phyloP scores from a whole-genome alignment of 148 eudicot species.

The Fagopyrum esculentum region DNA sequence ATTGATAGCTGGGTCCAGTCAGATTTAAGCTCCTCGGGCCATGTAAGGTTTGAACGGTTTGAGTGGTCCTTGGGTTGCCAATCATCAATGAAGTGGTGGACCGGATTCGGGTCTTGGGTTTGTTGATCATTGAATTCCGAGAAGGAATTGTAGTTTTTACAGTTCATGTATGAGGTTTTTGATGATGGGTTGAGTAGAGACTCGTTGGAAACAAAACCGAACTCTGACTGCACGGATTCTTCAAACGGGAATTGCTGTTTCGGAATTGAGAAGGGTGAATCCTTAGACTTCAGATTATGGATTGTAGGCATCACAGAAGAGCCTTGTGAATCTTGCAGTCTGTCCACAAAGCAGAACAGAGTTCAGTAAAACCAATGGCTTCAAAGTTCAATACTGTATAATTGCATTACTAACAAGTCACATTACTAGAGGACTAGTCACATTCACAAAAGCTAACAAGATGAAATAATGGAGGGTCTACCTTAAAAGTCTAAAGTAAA shows the following conservation, averaged over 20 bases:
- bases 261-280: conserved; percentile 32
- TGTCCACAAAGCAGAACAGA: conserved; percentile 24
- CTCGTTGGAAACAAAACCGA: conserved; percentile 50
- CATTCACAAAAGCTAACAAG: too few relatives aligned
- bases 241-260: conserved; percentile 35
- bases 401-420: too few relatives aligned
- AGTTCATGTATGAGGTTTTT: conserved; percentile 32
- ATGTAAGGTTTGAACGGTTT: too few relatives aligned
- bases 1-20: conserved; percentile 92
- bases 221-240: conserved; percentile 32
- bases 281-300: conserved; percentile 18
- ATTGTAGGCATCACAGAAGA: conserved; percentile 35
- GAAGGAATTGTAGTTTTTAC: conserved; percentile 32
- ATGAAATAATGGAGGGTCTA: too few relatives aligned
- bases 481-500: too few relatives aligned
- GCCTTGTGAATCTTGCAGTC: conserved; percentile 42
- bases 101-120: conserved; percentile 23
- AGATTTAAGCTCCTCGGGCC: conserved; percentile 49
- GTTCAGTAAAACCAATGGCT: not conserved
- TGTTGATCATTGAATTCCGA: conserved; percentile 37
- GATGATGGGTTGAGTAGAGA: conserved; percentile 53
- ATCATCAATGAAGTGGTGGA: not conserved
- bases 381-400: too few relatives aligned
- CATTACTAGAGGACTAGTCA: too few relatives aligned
- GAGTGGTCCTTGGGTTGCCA: conserved; percentile 16